Evolutionary conservation across 75 land plant species (phyloP).

Genomic region (Azolla pinnata): DNA sequence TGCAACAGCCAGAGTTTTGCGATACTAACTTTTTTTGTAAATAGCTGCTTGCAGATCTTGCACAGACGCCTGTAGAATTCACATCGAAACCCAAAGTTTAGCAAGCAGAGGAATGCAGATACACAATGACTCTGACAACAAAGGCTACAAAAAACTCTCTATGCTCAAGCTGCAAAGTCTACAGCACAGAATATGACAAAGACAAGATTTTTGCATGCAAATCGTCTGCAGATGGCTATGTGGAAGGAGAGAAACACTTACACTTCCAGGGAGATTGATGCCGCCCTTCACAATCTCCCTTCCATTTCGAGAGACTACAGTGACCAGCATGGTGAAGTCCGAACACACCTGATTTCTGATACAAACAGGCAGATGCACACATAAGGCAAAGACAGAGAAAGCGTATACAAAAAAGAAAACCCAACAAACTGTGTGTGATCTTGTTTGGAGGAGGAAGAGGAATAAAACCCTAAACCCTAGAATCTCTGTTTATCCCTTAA

Average conservation of each 20-base stretch:
- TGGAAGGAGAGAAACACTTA: constrained; percentile 15
- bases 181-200: no score
- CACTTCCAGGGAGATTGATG: constrained; percentile 51
- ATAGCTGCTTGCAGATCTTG: constrained; percentile 75
- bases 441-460: background rate
- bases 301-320: constrained; percentile 65
- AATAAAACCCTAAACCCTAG: background rate
- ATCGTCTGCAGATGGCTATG: no score
- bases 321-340: constrained; percentile 46
- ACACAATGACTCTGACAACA: background rate
- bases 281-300: constrained; percentile 81
- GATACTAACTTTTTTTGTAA: constrained; percentile 41
- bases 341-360: background rate
- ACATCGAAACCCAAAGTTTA: background rate
- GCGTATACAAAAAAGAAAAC: background rate
- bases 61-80: constrained; percentile 64
- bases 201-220: no score
- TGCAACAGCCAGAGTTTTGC: background rate
- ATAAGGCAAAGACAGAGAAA: background rate
- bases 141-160: no score
- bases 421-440: background rate
- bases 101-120: background rate
- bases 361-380: background rate
- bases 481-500: no score
- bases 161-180: no score